phyloP scores from a whole-genome alignment of 352 stramenopile genomes.

The Phytophthora multivora region DNA sequence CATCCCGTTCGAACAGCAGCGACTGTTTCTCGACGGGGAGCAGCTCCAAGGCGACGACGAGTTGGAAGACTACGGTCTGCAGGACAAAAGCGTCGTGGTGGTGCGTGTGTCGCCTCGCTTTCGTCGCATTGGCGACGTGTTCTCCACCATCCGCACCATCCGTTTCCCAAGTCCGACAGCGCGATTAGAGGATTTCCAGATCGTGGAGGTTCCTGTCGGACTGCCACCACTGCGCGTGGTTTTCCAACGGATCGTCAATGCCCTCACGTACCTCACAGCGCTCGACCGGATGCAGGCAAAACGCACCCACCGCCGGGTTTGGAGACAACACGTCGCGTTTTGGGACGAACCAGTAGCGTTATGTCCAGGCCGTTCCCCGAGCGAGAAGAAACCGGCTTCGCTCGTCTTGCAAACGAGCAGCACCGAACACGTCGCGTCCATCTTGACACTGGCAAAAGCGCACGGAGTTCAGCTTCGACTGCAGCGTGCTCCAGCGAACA shows the following conservation, averaged over 20 bases:
- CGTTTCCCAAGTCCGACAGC: constrained; percentile 35
- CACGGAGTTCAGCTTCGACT: constrained; percentile 46
- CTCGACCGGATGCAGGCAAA: constrained; percentile 55
- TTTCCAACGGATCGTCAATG: constrained; percentile 58
- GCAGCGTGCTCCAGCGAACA: constrained; percentile 38
- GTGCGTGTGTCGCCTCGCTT: constrained; percentile 52
- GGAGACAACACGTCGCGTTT: constrained; percentile 46
- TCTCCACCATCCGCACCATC: constrained; percentile 64
- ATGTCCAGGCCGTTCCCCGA: not conserved
- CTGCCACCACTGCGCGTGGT: constrained; percentile 60
- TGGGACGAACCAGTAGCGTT: constrained; percentile 37
- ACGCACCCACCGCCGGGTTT: constrained; percentile 51
- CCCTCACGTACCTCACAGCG: constrained; percentile 63
- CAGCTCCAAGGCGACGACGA: constrained; percentile 69
- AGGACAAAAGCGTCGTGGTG: constrained; percentile 56
- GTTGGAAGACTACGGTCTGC: constrained; percentile 55
- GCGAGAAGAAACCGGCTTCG: constrained; percentile 21
- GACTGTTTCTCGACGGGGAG: constrained; percentile 58
- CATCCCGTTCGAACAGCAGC: constrained; percentile 68
- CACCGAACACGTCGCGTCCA: constrained; percentile 39
- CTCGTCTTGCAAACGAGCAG: constrained; percentile 50
- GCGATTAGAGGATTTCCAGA: constrained; percentile 51
- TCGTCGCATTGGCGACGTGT: constrained; percentile 68
- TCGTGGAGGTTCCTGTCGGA: constrained; percentile 64
- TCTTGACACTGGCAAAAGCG: constrained; percentile 39